A percentile compares a stretch with the other conserved stretches of the same genome.
These are phyloP conservation scores for Hyaloscypha bicolor DNA, from an alignment of 495 filamentous ascomycete genomes.

Conservation along the genomic window DNA sequence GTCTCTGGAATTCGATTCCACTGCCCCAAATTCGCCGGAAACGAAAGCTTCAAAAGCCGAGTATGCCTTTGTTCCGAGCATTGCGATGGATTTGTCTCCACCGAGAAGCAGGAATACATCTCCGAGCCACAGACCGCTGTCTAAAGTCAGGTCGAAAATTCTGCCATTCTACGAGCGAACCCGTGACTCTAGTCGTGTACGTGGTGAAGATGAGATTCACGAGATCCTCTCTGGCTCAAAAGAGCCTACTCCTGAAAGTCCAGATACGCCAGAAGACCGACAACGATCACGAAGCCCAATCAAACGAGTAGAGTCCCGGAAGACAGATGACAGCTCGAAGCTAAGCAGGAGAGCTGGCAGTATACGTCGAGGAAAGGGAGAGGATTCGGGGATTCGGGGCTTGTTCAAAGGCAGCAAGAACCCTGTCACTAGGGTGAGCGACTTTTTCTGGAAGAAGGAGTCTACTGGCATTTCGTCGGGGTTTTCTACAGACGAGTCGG, in stretches of 20 bases:
- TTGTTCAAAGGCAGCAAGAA: conserved; percentile 61
- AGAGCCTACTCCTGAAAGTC: conserved; percentile 19
- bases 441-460: conserved; percentile 57
- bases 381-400: conserved; percentile 42
- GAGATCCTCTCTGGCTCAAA: background rate
- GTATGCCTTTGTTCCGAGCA: conserved; percentile 54
- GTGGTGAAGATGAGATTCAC: conserved; percentile 18
- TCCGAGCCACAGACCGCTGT: conserved; percentile 48
- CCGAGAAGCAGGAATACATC: conserved; percentile 55
- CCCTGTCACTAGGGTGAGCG: conserved; percentile 60
- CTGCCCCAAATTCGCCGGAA: conserved; percentile 50
- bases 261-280: conserved; percentile 10
- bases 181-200: conserved; percentile 30
- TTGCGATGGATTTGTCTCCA: conserved; percentile 57
- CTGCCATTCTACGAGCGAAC: conserved; percentile 46
- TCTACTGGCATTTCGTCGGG: conserved; percentile 29
- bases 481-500: conserved; percentile 49
- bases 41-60: conserved; percentile 28
- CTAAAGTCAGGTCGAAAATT: conserved; percentile 42
- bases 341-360: conserved; percentile 15
- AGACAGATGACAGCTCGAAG: conserved; percentile 20
- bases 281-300: conserved; percentile 30
- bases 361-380: conserved; percentile 28
- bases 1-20: conserved; percentile 51
- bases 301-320: conserved; percentile 18